Percentiles rank a stretch among this genome's conserved stretches.
Conservation (phyloP, 352 stramenopile species). For the Pythium biforme region DNA sequence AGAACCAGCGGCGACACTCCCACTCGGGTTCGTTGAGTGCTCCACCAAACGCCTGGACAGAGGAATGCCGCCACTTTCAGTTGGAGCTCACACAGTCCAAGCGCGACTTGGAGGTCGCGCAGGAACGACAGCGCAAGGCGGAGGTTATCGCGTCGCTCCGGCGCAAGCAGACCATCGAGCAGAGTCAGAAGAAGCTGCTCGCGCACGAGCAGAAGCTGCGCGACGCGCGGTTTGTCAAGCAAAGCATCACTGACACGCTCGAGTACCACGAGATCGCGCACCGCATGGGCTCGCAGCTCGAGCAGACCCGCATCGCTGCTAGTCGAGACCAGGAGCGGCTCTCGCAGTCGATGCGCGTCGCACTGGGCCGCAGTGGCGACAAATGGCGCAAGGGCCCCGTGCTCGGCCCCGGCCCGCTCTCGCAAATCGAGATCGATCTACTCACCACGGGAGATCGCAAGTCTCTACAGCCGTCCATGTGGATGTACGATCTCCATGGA, state of each 20-base stretch:
- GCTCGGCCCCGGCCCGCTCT: conserved; percentile 44
- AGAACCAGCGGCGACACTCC: conserved; percentile 4
- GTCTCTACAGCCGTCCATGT: not conserved
- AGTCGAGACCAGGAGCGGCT: conserved; percentile 46
- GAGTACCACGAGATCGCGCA: conserved; percentile 51
- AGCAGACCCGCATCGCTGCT: conserved; percentile 41
- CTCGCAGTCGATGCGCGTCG: conserved; percentile 32
- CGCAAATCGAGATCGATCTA: conserved; percentile 44
- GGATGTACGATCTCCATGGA: conserved; percentile 67
- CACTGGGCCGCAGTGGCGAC: conserved; percentile 30
- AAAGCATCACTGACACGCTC: conserved; percentile 47
- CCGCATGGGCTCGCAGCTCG: conserved; percentile 40
- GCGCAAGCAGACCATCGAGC: conserved; percentile 37
- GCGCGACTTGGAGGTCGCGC: conserved; percentile 36
- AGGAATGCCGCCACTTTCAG: conserved; percentile 38
- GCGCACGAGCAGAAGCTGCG: conserved; percentile 31
- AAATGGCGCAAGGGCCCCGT: conserved; percentile 34
- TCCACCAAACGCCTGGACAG: conserved; percentile 36
- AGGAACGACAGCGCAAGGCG: conserved; percentile 37
- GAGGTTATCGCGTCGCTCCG: conserved; percentile 41
- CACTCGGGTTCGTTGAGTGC: not conserved
- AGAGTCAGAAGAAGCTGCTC: conserved; percentile 43
- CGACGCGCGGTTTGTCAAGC: conserved; percentile 34
- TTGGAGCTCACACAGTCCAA: conserved; percentile 47
- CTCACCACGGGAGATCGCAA: not conserved